Conservation (phyloP, 495 filamentous ascomycete species). For the Thermothielavioides terrestris region DNA sequence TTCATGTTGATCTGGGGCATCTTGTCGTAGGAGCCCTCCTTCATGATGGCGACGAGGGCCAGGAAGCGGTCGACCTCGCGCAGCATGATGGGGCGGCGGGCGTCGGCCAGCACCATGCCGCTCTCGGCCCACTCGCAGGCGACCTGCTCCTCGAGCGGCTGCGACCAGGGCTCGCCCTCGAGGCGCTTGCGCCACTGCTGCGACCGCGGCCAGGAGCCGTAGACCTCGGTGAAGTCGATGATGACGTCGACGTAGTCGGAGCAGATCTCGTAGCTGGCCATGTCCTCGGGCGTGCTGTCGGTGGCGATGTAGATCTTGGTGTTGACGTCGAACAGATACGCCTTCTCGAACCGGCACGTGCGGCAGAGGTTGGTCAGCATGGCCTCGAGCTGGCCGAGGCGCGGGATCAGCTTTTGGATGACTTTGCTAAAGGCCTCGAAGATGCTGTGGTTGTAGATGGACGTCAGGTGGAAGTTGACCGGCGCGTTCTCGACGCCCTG, state of each 20-base stretch:
- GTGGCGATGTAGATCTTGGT: conserved; percentile 98
- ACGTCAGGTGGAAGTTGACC: conserved; percentile 87
- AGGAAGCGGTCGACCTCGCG: conserved; percentile 86
- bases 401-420: conserved; percentile 92
- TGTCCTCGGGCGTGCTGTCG: conserved; percentile 84
- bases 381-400: conserved; percentile 82
- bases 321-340: conserved; percentile 90
- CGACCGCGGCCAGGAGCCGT: conserved; percentile 61
- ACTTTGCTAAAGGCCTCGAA: conserved; percentile 98
- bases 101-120: conserved; percentile 66
- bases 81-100: conserved; percentile 72
- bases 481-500: conserved; percentile 84
- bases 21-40: conserved; percentile 52
- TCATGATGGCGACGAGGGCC: conserved; percentile 68
- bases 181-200: conserved; percentile 44
- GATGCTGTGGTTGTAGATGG: conserved; percentile 95
- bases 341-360: conserved; percentile 91
- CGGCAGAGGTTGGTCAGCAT: conserved; percentile 82
- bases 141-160: conserved; percentile 55
- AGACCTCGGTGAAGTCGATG: conserved; percentile 90
- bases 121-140: conserved; percentile 66
- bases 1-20: conserved; percentile 53
- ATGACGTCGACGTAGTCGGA: conserved; percentile 97
- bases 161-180: conserved; percentile 51
- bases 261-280: conserved; percentile 92